These are phyloP conservation scores for Russula dissimulans DNA, from an alignment of 768 basidiomycete species.

Conservation along the genomic window DNA sequence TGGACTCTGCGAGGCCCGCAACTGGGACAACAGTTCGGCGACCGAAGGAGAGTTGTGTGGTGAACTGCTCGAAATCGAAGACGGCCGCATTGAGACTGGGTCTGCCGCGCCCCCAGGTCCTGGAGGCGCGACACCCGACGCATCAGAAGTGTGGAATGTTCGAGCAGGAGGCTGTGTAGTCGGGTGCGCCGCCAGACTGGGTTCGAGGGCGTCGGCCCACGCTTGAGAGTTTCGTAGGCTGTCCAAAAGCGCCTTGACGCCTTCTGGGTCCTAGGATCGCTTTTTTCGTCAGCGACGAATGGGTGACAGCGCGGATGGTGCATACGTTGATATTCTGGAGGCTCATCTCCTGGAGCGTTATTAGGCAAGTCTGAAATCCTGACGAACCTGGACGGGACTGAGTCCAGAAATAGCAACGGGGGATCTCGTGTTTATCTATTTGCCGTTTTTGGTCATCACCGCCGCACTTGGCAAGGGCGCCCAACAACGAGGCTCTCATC, in stretches of 20 bases:
- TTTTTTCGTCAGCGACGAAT: background rate
- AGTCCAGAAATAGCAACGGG: constrained; percentile 1
- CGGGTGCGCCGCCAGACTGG: constrained; percentile 5
- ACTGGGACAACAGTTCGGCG: constrained; percentile 17
- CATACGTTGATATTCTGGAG: constrained; percentile 12
- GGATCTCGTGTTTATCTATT: background rate
- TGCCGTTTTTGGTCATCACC: background rate
- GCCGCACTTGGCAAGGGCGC: background rate
- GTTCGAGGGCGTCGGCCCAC: constrained; percentile 45
- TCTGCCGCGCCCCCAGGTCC: background rate
- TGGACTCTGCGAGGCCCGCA: constrained; percentile 2
- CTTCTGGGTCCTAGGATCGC: constrained; percentile 14
- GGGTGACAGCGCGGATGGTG: background rate
- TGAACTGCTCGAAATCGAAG: background rate
- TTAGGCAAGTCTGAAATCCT: background rate
- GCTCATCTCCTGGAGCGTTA: background rate
- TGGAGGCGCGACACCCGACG: background rate
- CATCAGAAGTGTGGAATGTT: constrained; percentile 1
- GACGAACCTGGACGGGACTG: background rate
- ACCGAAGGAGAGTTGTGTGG: constrained; percentile 16
- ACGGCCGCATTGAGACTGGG: background rate
- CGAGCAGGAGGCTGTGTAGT: constrained; percentile 3
- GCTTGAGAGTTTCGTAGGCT: constrained; percentile 57
- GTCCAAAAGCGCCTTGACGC: constrained; percentile 61
- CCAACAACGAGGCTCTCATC: background rate